Base-by-base conservation (phyloP, 2,329 filamentous ascomycete genomes). In the Monosporascus sp. region DNA sequence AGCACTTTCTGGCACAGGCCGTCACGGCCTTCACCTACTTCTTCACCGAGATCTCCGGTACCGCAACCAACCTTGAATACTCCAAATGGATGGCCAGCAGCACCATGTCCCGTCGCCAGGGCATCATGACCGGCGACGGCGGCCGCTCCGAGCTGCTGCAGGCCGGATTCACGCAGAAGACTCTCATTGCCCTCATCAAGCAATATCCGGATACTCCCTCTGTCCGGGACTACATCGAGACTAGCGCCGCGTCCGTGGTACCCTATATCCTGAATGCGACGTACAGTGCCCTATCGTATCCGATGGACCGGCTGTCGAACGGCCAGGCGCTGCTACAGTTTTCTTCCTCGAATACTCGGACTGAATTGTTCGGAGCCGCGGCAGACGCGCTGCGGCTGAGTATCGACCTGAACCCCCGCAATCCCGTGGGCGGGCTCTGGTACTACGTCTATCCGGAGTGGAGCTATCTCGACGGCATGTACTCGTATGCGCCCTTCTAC, bases 381-480 rank as follows among this genome's bases (percentile, higher is more conserved):
- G 63, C 59, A 17, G 45, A 59, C 3, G 62, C 63, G 14, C 57
- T 68, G 22, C 60, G 64, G 15, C 14, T 55, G 5, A 68, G 66
- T 55, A 66, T 68, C 57, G 53, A 61, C 15, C 50, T 65, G 37
- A 67, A 67, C 54, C 65, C 55, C 18, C 65, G 68, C n/a, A 72
- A 68, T 54, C 41, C 59, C 6, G 65, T 65, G 51, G 64, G 67
- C 31, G 69, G 70, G 0, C 52, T 72, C 3, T 72, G 70, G 70
- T 72, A 72, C 50, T 72, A 58, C 51, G 59, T 63, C 1, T 80
- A 81, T 55, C 76, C 75, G 1, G 67, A 80, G 50, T 76, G 76
- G 71, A 77, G 74, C 59, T 81, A 80, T 57, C 66, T 79, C 3
- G 78, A 82, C 56, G 78, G 77, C 53, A 77, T 80, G 71, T 79